These are phyloP conservation scores for Terfezia claveryi DNA, from an alignment of 495 filamentous ascomycete genomes.

Conservation along the genomic window DNA sequence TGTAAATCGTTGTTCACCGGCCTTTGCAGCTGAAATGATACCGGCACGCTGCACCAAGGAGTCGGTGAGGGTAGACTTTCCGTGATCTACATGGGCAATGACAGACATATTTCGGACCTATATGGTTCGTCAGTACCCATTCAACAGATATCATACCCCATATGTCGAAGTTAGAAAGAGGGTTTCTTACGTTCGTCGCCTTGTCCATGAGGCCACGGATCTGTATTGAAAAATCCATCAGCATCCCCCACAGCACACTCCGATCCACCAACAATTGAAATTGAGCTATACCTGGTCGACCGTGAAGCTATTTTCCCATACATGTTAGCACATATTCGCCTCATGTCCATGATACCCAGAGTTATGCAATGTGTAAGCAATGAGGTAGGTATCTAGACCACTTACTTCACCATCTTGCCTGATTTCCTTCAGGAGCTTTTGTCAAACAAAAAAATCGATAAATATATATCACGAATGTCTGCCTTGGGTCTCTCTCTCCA, in stretches of 20 bases:
- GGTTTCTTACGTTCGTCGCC: slow-evolving; percentile 48
- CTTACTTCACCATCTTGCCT: slow-evolving; percentile 99
- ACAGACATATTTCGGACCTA: slow-evolving; percentile 93
- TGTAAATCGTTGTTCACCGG: slow-evolving; percentile 84
- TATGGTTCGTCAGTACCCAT: background rate
- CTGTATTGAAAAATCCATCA: slow-evolving; percentile 23
- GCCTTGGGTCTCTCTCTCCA: background rate
- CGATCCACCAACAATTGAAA: background rate
- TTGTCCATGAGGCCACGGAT: slow-evolving; percentile 95
- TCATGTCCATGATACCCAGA: too few species aligned
- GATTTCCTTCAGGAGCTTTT: slow-evolving; percentile 36
- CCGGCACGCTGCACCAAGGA: slow-evolving; percentile 96
- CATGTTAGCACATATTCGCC: too few species aligned
- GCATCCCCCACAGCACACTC: background rate
- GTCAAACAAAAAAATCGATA: slow-evolving; percentile 5
- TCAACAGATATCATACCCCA: background rate
- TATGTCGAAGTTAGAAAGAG: background rate
- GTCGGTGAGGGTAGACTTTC: slow-evolving; percentile 98
- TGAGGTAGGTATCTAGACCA: slow-evolving; percentile 17
- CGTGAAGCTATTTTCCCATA: slow-evolving; percentile 53
- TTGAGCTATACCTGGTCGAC: slow-evolving; percentile 51
- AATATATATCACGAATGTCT: background rate
- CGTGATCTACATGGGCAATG: slow-evolving; percentile 99
- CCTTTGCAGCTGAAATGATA: slow-evolving; percentile 98
- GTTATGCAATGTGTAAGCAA: too few species aligned